A percentile compares a stretch with the other conserved stretches of the same genome.
Evolutionary conservation across 306 rosid genomes (phyloP).

Genomic region (Glycine tomentella): DNA sequence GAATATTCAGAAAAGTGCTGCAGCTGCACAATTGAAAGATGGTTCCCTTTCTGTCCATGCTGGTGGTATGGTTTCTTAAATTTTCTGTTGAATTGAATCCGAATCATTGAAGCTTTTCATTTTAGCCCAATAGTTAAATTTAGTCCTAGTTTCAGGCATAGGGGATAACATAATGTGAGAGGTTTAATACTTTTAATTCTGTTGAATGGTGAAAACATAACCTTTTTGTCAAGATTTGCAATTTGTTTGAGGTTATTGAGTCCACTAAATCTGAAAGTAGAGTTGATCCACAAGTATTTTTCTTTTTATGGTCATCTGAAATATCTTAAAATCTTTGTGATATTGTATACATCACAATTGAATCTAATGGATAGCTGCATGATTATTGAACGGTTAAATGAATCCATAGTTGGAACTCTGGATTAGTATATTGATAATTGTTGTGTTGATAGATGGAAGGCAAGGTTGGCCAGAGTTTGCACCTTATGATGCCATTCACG

Average conservation of each 20-base stretch:
- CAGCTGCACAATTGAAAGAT: constrained; percentile 71
- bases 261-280: constrained; percentile 19
- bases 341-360: neutral
- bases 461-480: constrained; percentile 85
- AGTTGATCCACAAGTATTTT: constrained; percentile 17
- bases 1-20: constrained; percentile 89
- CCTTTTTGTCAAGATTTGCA: constrained; percentile 7
- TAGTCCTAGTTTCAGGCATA: neutral
- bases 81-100: constrained; percentile 31
- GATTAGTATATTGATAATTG: neutral
- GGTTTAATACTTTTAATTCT: constrained; percentile 14
- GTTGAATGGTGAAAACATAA: constrained; percentile 32
- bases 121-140: too few relatives aligned
- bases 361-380: neutral
- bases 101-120: constrained; percentile 34
- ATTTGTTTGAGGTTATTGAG: constrained; percentile 14
- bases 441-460: constrained; percentile 81
- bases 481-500: constrained; percentile 96
- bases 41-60: constrained; percentile 84
- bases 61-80: constrained; percentile 69
- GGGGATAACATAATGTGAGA: constrained; percentile 22
- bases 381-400: too few relatives aligned
- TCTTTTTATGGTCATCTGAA: neutral
- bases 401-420: neutral
- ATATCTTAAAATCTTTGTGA: neutral